Evolutionary conservation across 2,329 filamentous ascomycete genomes (phyloP).

Genomic region (Diaporthe ampelina): DNA sequence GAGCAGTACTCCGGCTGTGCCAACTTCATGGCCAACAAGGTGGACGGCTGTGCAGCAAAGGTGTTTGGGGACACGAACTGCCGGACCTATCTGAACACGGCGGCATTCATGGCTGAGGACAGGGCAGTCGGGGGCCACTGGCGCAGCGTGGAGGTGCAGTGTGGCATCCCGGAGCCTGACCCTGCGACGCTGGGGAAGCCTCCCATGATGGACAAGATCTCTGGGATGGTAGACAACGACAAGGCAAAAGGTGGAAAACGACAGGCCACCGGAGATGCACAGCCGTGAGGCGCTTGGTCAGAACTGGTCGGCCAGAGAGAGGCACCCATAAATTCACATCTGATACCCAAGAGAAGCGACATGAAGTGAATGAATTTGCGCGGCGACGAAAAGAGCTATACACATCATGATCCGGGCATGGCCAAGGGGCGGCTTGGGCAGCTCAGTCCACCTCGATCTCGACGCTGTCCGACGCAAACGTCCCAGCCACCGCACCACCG

Average conservation of each 20-base stretch:
- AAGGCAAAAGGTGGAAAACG: constrained; percentile 5
- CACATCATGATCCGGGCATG: no score
- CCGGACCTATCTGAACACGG: constrained; percentile 51
- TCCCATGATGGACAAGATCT: constrained; percentile 45
- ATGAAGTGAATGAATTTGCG: not conserved
- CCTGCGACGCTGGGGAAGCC: constrained; percentile 45
- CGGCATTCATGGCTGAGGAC: constrained; percentile 53
- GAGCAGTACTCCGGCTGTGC: constrained; percentile 51
- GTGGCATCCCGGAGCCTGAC: constrained; percentile 49
- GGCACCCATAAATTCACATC: not conserved
- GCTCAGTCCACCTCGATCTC: constrained; percentile 32
- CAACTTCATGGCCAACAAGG: constrained; percentile 53
- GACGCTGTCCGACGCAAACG: constrained; percentile 41
- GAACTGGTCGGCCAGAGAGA: not conserved
- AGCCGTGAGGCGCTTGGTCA: not conserved
- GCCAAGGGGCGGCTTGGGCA: no score
- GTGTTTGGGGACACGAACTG: constrained; percentile 54
- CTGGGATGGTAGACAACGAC: constrained; percentile 34
- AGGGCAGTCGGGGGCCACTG: constrained; percentile 52
- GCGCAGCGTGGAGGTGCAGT: constrained; percentile 53
- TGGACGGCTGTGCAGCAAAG: constrained; percentile 54
- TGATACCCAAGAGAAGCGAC: no score
- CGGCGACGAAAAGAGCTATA: not conserved
- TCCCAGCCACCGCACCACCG: constrained; percentile 44
- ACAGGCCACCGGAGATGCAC: not conserved